Conservation (phyloP, 1,284 basidiomycete genomes). For the Exobasidium cylindrosporum region DNA sequence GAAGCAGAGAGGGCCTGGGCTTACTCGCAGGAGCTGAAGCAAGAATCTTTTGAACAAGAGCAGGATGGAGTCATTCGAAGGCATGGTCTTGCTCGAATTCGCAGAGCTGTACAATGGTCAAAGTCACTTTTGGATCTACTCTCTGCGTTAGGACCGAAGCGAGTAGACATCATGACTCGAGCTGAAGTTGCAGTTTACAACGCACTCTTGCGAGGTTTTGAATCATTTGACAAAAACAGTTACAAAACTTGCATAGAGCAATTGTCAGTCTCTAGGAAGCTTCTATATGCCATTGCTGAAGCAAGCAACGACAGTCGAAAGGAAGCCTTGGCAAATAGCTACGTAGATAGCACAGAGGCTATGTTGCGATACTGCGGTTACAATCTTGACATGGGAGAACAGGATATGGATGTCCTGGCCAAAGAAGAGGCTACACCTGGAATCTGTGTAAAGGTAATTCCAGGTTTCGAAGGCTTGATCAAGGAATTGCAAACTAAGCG, state of each 20-base stretch:
- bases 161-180: conserved; percentile 33
- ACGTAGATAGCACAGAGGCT: conserved; percentile 81
- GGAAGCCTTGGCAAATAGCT: conserved; percentile 80
- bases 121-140: conserved; percentile 73
- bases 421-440: conserved; percentile 63
- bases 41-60: conserved; percentile 61
- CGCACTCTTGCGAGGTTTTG: conserved; percentile 62
- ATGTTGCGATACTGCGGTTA: conserved; percentile 91
- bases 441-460: conserved; percentile 65
- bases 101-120: conserved; percentile 79
- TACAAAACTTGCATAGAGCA: conserved; percentile 72
- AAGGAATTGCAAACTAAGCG: conserved; percentile 58
- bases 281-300: conserved; percentile 71
- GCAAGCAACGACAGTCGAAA: conserved; percentile 75
- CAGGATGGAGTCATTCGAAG: conserved; percentile 66
- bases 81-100: conserved; percentile 74
- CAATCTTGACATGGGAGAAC: conserved; percentile 65
- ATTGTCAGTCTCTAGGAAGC: conserved; percentile 71
- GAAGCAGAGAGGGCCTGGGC: conserved; percentile 90
- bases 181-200: conserved; percentile 61
- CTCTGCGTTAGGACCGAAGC: conserved; percentile 60
- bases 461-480: conserved; percentile 66
- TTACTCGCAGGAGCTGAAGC: conserved; percentile 75
- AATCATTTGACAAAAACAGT: conserved; percentile 62
- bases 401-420: conserved; percentile 78